Conservation (phyloP, 495 filamentous ascomycete genomes). For the Trichoderma asperelloides region DNA sequence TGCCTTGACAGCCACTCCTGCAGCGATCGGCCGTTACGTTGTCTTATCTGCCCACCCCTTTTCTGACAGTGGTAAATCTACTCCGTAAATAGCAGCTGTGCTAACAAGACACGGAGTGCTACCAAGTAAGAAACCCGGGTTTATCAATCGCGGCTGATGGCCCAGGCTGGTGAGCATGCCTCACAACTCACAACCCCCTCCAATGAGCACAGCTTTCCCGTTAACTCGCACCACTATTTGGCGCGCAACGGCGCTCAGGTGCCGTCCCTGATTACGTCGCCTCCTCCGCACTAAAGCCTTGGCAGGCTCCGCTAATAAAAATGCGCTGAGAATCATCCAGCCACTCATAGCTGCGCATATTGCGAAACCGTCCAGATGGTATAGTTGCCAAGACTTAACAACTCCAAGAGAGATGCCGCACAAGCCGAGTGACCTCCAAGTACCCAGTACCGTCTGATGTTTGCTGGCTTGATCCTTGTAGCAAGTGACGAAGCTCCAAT, state of each 20-base stretch:
- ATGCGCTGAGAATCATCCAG: background rate
- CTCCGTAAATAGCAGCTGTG: too few relatives aligned
- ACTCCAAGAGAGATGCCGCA: background rate
- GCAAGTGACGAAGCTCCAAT: background rate
- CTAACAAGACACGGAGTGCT: too few relatives aligned
- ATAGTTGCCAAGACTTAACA: slow-evolving; percentile 2
- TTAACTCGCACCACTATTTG: background rate
- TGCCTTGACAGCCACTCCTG: too few relatives aligned
- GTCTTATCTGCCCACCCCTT: too few relatives aligned
- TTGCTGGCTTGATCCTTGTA: background rate
- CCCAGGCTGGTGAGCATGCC: too few relatives aligned
- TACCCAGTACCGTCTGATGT: background rate
- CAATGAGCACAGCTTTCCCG: background rate
- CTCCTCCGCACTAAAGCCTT: background rate
- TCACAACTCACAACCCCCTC: background rate
- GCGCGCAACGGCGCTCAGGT: background rate
- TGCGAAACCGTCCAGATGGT: background rate
- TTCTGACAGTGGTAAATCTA: too few relatives aligned
- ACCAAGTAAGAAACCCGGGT: background rate
- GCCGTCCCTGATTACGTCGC: background rate
- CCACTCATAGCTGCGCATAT: background rate
- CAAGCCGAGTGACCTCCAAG: background rate
- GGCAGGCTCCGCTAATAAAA: background rate
- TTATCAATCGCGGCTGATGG: background rate
- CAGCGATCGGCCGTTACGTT: too few relatives aligned